Evolutionary conservation across 441 rosid genomes (phyloP).

Genomic region (Arabidopsis lyrata): DNA sequence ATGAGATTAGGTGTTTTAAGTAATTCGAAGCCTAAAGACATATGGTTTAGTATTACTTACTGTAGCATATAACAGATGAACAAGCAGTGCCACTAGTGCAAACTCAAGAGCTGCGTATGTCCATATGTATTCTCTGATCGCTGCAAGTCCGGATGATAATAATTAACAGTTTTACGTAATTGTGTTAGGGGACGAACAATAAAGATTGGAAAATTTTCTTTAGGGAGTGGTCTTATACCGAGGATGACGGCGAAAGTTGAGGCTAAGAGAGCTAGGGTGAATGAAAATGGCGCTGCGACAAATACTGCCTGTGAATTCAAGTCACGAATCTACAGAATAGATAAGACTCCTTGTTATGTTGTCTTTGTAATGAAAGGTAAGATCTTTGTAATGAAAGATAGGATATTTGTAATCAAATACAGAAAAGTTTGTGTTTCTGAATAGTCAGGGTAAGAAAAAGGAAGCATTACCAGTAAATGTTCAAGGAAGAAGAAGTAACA

Average conservation of each 20-base stretch:
- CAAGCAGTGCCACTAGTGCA: constrained; percentile 67
- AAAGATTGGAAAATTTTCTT: background rate
- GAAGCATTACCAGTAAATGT: constrained; percentile 78
- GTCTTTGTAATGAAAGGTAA: background rate
- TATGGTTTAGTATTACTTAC: constrained; percentile 52
- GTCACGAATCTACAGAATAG: constrained; percentile 62
- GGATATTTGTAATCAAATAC: background rate
- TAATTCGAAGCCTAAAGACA: background rate
- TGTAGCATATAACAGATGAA: constrained; percentile 63
- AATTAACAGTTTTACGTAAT: background rate
- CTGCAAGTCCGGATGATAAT: constrained; percentile 51
- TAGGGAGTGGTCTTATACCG: constrained; percentile 52
- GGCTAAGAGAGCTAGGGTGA: constrained; percentile 72
- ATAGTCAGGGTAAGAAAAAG: constrained; percentile 20
- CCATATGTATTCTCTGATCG: constrained; percentile 85
- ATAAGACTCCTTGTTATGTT: background rate
- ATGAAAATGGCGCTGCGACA: constrained; percentile 82
- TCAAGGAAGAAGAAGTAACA: constrained; percentile 98
- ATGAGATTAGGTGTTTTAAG: background rate
- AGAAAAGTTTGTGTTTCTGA: background rate
- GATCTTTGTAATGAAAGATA: constrained; percentile 14
- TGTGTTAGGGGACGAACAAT: background rate
- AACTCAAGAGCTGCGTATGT: constrained; percentile 90
- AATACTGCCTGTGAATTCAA: constrained; percentile 70
- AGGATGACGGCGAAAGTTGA: constrained; percentile 71